Percentiles rank a stretch among this genome's conserved stretches.
phyloP scores from a whole-genome alignment of 2,329 filamentous ascomycete genomes.

The Curvularia hawaiiensis region DNA sequence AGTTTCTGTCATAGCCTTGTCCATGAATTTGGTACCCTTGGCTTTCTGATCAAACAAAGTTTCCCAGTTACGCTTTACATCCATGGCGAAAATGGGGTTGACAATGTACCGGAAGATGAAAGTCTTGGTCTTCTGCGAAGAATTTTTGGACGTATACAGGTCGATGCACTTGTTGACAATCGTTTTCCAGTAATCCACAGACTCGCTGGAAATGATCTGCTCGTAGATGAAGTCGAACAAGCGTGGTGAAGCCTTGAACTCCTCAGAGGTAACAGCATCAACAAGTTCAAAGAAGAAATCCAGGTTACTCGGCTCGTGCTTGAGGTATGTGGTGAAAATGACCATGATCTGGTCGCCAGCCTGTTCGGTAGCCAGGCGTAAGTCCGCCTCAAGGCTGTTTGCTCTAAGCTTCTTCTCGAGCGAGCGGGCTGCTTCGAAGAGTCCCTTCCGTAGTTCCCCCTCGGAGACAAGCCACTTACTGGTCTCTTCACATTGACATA shows the following conservation, averaged over 20 bases:
- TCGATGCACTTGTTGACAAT: conserved; percentile 87
- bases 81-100: conserved; percentile 96
- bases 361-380: conserved; percentile 87
- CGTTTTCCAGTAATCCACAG: conserved; percentile 82
- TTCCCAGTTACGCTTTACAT: conserved; percentile 84
- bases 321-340: conserved; percentile 81
- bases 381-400: conserved; percentile 69
- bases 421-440: conserved; percentile 72
- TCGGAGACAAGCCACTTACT: conserved; percentile 69
- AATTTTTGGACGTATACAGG: conserved; percentile 77
- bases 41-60: conserved; percentile 54
- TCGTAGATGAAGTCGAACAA: conserved; percentile 85
- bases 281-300: conserved; percentile 86
- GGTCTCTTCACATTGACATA: conserved; percentile 69
- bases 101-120: conserved; percentile 91
- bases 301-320: conserved; percentile 73
- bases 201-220: conserved; percentile 81
- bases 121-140: conserved; percentile 87
- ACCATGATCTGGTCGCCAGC: conserved; percentile 85
- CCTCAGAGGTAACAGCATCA: conserved; percentile 80
- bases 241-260: conserved; percentile 76
- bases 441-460: conserved; percentile 61
- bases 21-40: conserved; percentile 74
- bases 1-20: conserved; percentile 83
- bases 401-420: conserved; percentile 75